Conservation (phyloP, 129 eudicot species). For the Deinandra increscens region DNA sequence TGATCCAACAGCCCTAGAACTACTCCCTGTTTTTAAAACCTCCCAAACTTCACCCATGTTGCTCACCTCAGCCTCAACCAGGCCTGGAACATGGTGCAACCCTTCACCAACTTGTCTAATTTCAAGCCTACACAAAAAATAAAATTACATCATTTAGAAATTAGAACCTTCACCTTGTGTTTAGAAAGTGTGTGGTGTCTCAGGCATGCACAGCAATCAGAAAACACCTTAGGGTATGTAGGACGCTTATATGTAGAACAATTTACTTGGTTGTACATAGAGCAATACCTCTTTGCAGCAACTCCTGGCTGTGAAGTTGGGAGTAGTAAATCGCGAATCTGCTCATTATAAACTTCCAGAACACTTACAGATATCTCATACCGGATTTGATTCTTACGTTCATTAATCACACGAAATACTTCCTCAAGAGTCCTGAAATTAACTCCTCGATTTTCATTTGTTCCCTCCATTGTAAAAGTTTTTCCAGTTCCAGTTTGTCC, state of each 20-base stretch:
- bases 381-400: conserved; percentile 56
- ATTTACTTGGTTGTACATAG: too few relatives aligned
- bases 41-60: conserved; percentile 94
- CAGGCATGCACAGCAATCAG: too few relatives aligned
- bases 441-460: conserved; percentile 84
- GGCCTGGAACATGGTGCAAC: conserved; percentile 85
- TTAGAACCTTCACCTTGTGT: neutral
- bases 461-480: conserved; percentile 96
- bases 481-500: conserved; percentile 98
- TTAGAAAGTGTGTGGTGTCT: too few relatives aligned
- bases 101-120: conserved; percentile 85
- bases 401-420: conserved; percentile 68
- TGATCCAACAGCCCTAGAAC: conserved; percentile 85
- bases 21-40: conserved; percentile 79
- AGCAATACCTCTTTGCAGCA: conserved; percentile 58
- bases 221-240: too few relatives aligned
- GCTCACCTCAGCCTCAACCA: conserved; percentile 77
- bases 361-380: conserved; percentile 81
- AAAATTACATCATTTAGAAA: neutral
- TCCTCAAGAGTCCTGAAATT: conserved; percentile 85
- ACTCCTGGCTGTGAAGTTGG: conserved; percentile 63
- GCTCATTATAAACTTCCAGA: conserved; percentile 93
- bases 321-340: conserved; percentile 75
- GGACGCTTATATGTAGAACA: too few relatives aligned
- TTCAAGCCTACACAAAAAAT: conserved; percentile 64